A percentile compares a stretch with the other conserved stretches of the same genome.
Evolutionary conservation across 1,284 basidiomycete species (phyloP).

Genomic region (Prillingera fragicola): DNA sequence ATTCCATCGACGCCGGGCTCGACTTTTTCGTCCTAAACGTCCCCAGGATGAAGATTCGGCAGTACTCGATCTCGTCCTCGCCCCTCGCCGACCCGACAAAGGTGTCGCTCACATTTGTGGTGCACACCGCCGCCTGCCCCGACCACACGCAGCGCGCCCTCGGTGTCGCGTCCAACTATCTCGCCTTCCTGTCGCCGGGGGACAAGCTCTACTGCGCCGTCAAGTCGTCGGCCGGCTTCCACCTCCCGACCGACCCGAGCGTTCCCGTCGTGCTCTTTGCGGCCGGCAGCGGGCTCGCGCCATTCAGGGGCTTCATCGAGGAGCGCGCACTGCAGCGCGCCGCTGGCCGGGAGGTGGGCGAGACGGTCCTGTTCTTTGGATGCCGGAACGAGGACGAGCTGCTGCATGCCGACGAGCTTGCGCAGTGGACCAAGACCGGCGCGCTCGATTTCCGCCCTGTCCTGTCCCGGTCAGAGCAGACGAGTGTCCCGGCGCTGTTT

Average conservation of each 20-base stretch:
- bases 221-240: slow-evolving; percentile 52
- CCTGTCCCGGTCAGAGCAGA: slow-evolving; percentile 46
- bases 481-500: background rate
- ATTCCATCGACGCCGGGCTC: slow-evolving; percentile 47
- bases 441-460: slow-evolving; percentile 54
- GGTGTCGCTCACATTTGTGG: slow-evolving; percentile 53
- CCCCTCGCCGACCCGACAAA: slow-evolving; percentile 52
- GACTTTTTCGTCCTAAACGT: slow-evolving; percentile 16
- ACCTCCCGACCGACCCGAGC: slow-evolving; percentile 51
- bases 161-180: slow-evolving; percentile 54
- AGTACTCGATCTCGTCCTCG: slow-evolving; percentile 52
- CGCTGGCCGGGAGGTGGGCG: slow-evolving; percentile 51
- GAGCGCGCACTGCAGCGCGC: slow-evolving; percentile 54
- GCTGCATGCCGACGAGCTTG: slow-evolving; percentile 52
- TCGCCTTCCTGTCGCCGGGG: slow-evolving; percentile 50
- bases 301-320: slow-evolving; percentile 56
- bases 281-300: slow-evolving; percentile 54
- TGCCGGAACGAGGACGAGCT: slow-evolving; percentile 48
- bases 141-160: slow-evolving; percentile 42
- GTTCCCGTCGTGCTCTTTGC: slow-evolving; percentile 54
- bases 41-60: slow-evolving; percentile 21
- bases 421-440: slow-evolving; percentile 51
- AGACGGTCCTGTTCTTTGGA: slow-evolving; percentile 54
- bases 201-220: slow-evolving; percentile 53
- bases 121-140: slow-evolving; percentile 48